Conservation (phyloP, 805 yeast species). For the Kodamaea kaohsiungensis region DNA sequence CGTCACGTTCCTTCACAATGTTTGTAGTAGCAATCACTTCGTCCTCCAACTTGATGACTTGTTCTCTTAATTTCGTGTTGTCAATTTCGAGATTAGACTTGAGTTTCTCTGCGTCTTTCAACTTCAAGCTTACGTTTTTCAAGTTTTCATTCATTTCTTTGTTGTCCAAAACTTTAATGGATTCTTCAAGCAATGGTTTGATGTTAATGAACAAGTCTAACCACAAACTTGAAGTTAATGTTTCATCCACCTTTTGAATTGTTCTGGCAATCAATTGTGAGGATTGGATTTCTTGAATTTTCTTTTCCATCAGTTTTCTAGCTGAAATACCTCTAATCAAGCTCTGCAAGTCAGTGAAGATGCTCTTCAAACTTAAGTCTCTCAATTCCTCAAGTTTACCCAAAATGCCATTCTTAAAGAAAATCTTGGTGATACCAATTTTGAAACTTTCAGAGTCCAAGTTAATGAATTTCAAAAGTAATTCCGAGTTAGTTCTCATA, state of each 20-base stretch:
- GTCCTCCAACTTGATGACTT: slow-evolving; percentile 33
- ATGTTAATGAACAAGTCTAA: slow-evolving; percentile 66
- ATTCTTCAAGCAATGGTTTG: slow-evolving; percentile 73
- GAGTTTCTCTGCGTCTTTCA: slow-evolving; percentile 36
- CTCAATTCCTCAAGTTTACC: slow-evolving; percentile 78
- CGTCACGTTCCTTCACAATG: slow-evolving; percentile 47
- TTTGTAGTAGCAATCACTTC: slow-evolving; percentile 29
- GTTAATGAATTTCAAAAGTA: slow-evolving; percentile 61
- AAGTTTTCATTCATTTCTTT: slow-evolving; percentile 60
- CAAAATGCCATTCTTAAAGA: slow-evolving; percentile 74
- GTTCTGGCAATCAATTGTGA: slow-evolving; percentile 67
- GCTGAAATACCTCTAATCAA: slow-evolving; percentile 61
- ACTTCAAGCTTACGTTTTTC: slow-evolving; percentile 45
- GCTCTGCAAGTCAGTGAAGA: slow-evolving; percentile 65
- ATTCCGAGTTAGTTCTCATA: slow-evolving; percentile 66
- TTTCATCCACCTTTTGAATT: slow-evolving; percentile 50
- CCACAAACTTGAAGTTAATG: slow-evolving; percentile 67
- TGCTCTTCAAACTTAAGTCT: slow-evolving; percentile 58
- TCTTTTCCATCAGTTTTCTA: slow-evolving; percentile 48
- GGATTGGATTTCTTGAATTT: slow-evolving; percentile 66
- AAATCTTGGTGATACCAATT: slow-evolving; percentile 70
- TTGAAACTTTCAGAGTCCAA: slow-evolving; percentile 62
- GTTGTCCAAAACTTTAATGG: slow-evolving; percentile 58
- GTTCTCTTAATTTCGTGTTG: slow-evolving; percentile 41
- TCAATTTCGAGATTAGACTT: slow-evolving; percentile 33